Conservation (phyloP, 179 eudicot species). For the Corrigiola litoralis region DNA sequence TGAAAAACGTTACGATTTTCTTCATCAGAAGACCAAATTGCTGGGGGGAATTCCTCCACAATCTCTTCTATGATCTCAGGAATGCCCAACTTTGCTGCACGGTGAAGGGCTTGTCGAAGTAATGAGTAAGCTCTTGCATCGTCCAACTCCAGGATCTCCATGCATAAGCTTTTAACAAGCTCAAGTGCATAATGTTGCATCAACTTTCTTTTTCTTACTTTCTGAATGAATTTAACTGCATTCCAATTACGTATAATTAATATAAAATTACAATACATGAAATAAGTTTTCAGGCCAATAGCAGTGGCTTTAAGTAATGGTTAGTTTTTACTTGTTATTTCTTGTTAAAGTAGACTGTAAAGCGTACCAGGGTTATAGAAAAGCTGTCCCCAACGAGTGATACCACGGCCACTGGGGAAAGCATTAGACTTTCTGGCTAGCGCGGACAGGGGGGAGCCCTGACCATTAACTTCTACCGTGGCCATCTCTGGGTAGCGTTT, state of each 20-base stretch:
- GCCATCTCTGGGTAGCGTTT: slow-evolving; percentile 21
- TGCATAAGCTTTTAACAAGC: slow-evolving; percentile 31
- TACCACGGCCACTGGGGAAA: slow-evolving; percentile 16
- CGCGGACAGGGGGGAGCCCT: slow-evolving; percentile 22
- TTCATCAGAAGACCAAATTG: slow-evolving; percentile 16
- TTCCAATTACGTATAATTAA: not conserved
- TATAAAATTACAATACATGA: not conserved
- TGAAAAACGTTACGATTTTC: slow-evolving; percentile 12
- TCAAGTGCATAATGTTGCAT: slow-evolving; percentile 26
- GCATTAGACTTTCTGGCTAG: slow-evolving; percentile 19
- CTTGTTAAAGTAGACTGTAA: not conserved
- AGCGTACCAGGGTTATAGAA: slow-evolving; percentile 1
- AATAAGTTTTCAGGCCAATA: too few relatives aligned
- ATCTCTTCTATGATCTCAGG: slow-evolving; percentile 34
- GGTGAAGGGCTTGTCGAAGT: slow-evolving; percentile 10
- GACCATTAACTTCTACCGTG: slow-evolving; percentile 16
- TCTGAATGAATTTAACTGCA: not conserved
- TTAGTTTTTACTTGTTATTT: not conserved
- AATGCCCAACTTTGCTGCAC: slow-evolving; percentile 29
- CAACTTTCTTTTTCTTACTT: not conserved
- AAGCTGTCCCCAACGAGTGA: not conserved
- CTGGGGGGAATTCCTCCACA: slow-evolving; percentile 17
- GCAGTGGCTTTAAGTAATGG: too few relatives aligned
- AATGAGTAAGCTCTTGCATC: slow-evolving; percentile 11
- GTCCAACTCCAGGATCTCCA: slow-evolving; percentile 13